Evolutionary conservation across 2,329 filamentous ascomycete species (phyloP).

Genomic region (Fusarium albosuccineum): DNA sequence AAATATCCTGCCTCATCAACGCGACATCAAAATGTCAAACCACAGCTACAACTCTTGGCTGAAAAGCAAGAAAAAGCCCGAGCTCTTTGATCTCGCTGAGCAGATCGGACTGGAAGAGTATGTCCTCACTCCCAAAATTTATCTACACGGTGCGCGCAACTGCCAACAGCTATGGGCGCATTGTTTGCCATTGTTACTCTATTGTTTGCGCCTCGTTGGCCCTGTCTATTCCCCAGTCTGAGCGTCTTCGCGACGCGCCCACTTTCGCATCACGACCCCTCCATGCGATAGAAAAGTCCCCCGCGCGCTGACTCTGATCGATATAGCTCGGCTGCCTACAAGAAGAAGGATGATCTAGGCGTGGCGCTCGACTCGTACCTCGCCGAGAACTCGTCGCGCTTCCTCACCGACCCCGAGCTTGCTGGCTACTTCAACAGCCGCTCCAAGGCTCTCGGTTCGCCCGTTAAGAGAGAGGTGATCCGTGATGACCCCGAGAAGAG

Average conservation of each 20-base stretch:
- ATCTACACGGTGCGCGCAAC: slow-evolving; percentile 5
- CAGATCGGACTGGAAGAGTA: slow-evolving; percentile 80
- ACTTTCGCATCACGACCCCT: slow-evolving; percentile 22
- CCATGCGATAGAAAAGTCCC: slow-evolving; percentile 10
- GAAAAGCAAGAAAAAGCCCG: slow-evolving; percentile 83
- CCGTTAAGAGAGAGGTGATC: slow-evolving; percentile 67
- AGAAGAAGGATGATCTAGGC: slow-evolving; percentile 88
- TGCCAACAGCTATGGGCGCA: slow-evolving; percentile 14
- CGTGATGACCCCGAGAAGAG: slow-evolving; percentile 54
- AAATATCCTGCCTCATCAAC: slow-evolving; percentile 23
- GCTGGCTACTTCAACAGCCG: slow-evolving; percentile 82
- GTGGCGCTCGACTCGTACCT: slow-evolving; percentile 79
- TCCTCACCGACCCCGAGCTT: slow-evolving; percentile 73
- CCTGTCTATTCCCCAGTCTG: slow-evolving; percentile 16
- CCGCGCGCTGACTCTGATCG: slow-evolving; percentile 34
- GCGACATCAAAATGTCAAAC: slow-evolving; percentile 53
- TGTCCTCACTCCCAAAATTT: slow-evolving; percentile 46
- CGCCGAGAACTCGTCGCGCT: slow-evolving; percentile 74
- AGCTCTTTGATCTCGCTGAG: slow-evolving; percentile 81
- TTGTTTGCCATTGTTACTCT: slow-evolving; percentile 14
- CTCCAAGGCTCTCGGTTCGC: slow-evolving; percentile 69
- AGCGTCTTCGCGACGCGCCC: slow-evolving; percentile 40
- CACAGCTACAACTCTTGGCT: slow-evolving; percentile 74
- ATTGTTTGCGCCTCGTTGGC: slow-evolving; percentile 33
- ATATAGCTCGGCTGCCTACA: slow-evolving; percentile 74